A percentile compares a stretch with the other conserved stretches of the same genome.
These are phyloP conservation scores for Sequoiadendron giganteum DNA, from an alignment of 75 land plant species.

Conservation along the genomic window DNA sequence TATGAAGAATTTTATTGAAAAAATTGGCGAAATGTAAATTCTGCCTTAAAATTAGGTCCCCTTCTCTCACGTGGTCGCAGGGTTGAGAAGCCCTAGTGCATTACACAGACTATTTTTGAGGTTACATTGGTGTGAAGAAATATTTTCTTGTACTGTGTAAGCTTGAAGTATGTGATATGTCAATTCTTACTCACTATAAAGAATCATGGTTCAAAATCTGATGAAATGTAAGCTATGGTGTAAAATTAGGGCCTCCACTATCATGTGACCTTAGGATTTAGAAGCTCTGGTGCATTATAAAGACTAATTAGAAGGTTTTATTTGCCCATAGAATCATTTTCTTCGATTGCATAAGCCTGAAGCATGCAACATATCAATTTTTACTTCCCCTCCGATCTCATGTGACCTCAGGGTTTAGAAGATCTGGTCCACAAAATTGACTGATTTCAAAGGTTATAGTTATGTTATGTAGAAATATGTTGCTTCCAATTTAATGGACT, in stretches of 20 bases:
- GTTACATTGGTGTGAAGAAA: too few relatives aligned
- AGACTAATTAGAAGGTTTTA: background rate
- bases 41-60: background rate
- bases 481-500: background rate
- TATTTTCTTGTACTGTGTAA: too few relatives aligned
- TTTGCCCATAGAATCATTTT: too few relatives aligned
- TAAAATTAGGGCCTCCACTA: too few relatives aligned
- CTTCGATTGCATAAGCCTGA: too few relatives aligned
- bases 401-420: background rate
- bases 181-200: too few relatives aligned
- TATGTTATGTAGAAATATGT: background rate
- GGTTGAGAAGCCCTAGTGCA: background rate
- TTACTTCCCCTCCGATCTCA: background rate
- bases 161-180: too few relatives aligned
- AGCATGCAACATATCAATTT: too few relatives aligned
- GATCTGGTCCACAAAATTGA: background rate
- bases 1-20: background rate
- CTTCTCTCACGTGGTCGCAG: background rate
- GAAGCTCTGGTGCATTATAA: background rate
- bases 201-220: too few relatives aligned
- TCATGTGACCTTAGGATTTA: too few relatives aligned
- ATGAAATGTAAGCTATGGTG: too few relatives aligned
- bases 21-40: background rate
- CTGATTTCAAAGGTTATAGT: background rate
- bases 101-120: too few relatives aligned